Conservation (phyloP, 768 basidiomycete species). For the Amylocystis lapponica region DNA sequence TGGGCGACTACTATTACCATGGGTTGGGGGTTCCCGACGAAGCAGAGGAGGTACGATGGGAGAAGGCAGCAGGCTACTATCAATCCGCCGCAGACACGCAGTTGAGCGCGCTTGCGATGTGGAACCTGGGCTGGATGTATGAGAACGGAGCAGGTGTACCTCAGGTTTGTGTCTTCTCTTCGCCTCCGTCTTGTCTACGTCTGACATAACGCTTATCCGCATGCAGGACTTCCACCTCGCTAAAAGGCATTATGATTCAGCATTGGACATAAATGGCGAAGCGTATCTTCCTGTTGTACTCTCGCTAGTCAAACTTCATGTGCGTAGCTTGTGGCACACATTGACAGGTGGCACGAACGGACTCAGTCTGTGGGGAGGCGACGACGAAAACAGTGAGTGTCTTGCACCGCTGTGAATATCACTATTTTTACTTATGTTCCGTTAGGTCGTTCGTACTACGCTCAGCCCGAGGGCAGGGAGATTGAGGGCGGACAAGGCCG, state of each 20-base stretch:
- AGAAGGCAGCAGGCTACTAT: conserved; percentile 92
- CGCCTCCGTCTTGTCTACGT: not conserved
- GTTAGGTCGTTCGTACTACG: conserved; percentile 13
- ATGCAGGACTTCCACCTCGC: conserved; percentile 90
- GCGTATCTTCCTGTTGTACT: conserved; percentile 85
- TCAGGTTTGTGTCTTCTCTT: conserved; percentile 43
- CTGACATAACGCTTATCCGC: no score
- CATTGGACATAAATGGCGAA: conserved; percentile 81
- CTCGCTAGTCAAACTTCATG: conserved; percentile 76
- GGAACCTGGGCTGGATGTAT: conserved; percentile 99
- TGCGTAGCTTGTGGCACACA: conserved; percentile 80
- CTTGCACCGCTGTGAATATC: not conserved
- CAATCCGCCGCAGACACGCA: conserved; percentile 93
- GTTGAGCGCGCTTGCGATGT: conserved; percentile 90
- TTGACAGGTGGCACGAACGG: conserved; percentile 53
- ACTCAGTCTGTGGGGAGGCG: conserved; percentile 58
- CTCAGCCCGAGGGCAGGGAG: conserved; percentile 10
- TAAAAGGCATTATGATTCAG: conserved; percentile 91
- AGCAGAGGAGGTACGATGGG: conserved; percentile 58
- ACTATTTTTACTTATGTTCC: not conserved
- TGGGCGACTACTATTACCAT: conserved; percentile 95
- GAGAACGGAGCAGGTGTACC: conserved; percentile 92
- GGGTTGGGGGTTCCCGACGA: conserved; percentile 76
- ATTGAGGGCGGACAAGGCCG: conserved; percentile 13
- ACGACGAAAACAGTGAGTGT: conserved; percentile 38